A percentile compares a stretch with the other conserved stretches of the same genome.
Conservation (phyloP, 345 rosid species). For the Moricandia moricandioides region DNA sequence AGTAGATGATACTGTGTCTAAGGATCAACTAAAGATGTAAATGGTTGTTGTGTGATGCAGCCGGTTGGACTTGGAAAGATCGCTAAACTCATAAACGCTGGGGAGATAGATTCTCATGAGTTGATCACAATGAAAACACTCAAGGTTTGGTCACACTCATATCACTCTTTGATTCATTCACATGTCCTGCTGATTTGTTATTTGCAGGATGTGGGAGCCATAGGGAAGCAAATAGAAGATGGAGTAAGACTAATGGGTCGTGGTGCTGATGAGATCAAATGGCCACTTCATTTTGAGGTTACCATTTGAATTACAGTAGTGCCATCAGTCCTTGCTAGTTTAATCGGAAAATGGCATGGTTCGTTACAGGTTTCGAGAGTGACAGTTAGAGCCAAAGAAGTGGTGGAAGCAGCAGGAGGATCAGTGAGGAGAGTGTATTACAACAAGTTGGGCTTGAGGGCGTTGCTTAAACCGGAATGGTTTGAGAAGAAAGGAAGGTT, state of each 20-base stretch:
- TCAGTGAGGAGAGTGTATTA: conserved; percentile 84
- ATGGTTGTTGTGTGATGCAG: conserved; percentile 42
- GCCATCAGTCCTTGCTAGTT: background rate
- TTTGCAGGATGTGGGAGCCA: conserved; percentile 67
- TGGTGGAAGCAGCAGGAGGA: conserved; percentile 90
- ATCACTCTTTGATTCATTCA: background rate
- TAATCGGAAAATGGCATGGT: background rate
- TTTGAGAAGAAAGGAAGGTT: conserved; percentile 93
- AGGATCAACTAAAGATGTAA: background rate
- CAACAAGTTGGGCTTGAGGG: conserved; percentile 80
- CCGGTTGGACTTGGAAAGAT: conserved; percentile 93
- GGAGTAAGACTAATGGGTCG: conserved; percentile 97
- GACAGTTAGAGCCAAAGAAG: conserved; percentile 83
- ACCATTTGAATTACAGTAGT: background rate
- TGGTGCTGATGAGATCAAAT: conserved; percentile 76
- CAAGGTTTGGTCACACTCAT: conserved; percentile 49
- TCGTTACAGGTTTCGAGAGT: conserved; percentile 72
- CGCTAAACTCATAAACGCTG: conserved; percentile 78
- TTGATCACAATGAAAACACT: conserved; percentile 93
- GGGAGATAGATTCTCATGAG: conserved; percentile 91
- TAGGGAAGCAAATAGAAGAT: conserved; percentile 87
- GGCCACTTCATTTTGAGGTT: conserved; percentile 97
- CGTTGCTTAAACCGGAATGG: conserved; percentile 91
- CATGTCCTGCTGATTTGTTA: background rate
- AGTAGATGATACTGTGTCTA: background rate